Conservation (phyloP, 2,329 filamentous ascomycete species). For the Fusarium odoratissimum region DNA sequence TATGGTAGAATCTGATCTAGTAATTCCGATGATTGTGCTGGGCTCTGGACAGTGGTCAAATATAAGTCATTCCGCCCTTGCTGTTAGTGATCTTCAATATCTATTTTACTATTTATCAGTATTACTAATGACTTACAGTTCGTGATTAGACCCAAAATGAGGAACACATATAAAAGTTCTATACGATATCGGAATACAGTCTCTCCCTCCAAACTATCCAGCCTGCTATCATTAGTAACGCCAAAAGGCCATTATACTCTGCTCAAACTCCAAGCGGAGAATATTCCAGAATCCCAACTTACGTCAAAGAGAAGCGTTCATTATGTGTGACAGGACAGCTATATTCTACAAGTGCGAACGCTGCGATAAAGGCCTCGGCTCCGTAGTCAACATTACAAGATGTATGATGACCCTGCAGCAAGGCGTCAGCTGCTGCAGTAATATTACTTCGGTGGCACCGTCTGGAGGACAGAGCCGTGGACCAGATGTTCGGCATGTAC, state of each 20-base stretch:
- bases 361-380: neutral
- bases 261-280: accelerated
- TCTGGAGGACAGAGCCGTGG: neutral
- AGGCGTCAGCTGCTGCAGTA: neutral
- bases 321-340: neutral
- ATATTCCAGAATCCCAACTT: accelerated
- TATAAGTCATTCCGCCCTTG: too few species aligned
- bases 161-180: neutral
- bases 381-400: neutral
- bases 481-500: neutral
- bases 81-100: too few species aligned
- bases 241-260: accelerated
- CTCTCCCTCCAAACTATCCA: accelerated
- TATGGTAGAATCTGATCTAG: accelerated
- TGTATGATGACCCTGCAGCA: neutral
- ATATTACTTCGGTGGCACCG: accelerated
- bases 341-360: neutral
- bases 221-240: accelerated
- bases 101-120: too few species aligned
- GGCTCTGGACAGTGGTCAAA: too few species aligned
- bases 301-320: accelerated
- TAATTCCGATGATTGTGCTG: neutral
- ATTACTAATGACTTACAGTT: neutral
- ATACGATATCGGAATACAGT: accelerated
- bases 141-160: neutral